phyloP scores from a whole-genome alignment of 2,329 filamentous ascomycete genomes.

The Thielaviopsis euricoi region DNA sequence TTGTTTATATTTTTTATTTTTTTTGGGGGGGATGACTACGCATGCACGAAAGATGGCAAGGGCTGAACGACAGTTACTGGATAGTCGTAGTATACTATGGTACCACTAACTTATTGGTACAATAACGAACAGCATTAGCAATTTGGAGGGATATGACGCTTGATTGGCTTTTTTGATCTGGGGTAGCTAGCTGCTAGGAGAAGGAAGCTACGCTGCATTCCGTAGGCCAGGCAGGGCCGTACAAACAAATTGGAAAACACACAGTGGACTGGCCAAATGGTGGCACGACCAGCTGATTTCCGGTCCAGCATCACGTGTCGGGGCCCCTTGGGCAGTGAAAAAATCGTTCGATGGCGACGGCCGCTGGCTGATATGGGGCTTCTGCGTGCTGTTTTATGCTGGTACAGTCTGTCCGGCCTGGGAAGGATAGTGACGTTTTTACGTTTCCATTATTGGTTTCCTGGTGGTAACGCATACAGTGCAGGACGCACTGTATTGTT shows the following conservation, averaged over 20 bases:
- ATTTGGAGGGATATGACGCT: too few relatives aligned
- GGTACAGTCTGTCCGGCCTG: not conserved
- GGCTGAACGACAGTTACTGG: too few relatives aligned
- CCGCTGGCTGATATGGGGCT: not conserved
- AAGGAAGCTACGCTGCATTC: not conserved
- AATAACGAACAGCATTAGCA: too few relatives aligned
- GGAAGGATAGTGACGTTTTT: too few relatives aligned
- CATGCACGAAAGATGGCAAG: not conserved
- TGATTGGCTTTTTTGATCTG: not conserved
- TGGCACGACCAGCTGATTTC: constrained; percentile 4
- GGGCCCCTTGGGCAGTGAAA: not conserved
- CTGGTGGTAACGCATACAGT: not conserved
- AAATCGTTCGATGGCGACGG: constrained; percentile 4
- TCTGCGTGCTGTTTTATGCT: too few relatives aligned
- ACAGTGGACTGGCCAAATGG: not conserved
- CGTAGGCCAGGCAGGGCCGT: not conserved
- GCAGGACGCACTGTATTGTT: too few relatives aligned
- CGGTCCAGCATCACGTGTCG: constrained; percentile 3
- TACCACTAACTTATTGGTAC: too few relatives aligned
- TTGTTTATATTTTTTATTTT: not conserved
- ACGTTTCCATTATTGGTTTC: not conserved
- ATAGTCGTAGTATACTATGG: too few relatives aligned
- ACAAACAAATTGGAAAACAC: not conserved
- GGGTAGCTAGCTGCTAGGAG: not conserved
- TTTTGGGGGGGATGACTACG: not conserved